Evolutionary conservation across 2,329 filamentous ascomycete genomes (phyloP), one percentile per base, ranked within the genome.

Genomic region (Penicillium hordei): DNA sequence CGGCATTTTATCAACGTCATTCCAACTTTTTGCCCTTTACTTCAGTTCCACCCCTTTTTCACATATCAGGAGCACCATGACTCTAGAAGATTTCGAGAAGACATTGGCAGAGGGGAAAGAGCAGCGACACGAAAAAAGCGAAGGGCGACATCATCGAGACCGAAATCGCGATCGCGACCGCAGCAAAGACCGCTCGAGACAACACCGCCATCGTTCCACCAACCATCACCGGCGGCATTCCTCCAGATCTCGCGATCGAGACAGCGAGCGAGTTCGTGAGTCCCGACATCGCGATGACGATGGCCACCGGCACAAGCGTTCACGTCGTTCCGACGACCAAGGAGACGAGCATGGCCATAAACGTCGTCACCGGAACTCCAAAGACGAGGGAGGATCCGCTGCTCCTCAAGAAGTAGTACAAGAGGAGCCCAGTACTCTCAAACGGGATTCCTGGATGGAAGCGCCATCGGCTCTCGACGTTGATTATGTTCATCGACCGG

Each of bases 381-480:
- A 68, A 36, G 82, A 85, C 23, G 80, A 64, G 17, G 77, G 78
- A 34, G 59, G 74, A 3, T 58, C 67, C 3, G 59, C 63, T 5
- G 60, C 61, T 4, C 60, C 61, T 6, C 59, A 74, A 25, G 72
- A 76, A 9, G 68, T 60, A 7, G 52, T 58, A 1, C 67, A 83
- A 76, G 67, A 80, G 76, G 66, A 78, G 68, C 65, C 70, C 17
- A 65, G 75, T 23, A 67, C 75, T 1, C 68, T 87, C 33, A 83
- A 87, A 64, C 86, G 95, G 62, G 94, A 97, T 73, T 85, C 89
- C 0, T 99, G 95, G 93, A 99, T 99, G 94, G 88, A 92, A 59
- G 89, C 89, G 0, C 92, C 93, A 0, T 90, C 90, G 0, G 86
- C 88, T 0, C 77, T 96, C 36, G 88, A 93, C 52, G 81, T 97